phyloP scores from a whole-genome alignment of 106 monocot species.

The Dioscorea alata region DNA sequence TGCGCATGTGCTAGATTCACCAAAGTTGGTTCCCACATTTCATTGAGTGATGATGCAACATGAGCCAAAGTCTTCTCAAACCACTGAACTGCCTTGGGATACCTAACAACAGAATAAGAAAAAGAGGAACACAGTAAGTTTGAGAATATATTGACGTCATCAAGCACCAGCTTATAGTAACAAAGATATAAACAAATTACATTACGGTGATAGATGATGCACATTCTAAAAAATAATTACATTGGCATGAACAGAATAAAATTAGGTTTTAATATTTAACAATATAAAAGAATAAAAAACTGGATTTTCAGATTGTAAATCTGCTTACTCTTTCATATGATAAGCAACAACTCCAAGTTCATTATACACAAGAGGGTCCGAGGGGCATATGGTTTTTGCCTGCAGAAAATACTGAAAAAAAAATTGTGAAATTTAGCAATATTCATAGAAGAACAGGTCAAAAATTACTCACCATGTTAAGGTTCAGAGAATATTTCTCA shows the following conservation, averaged over 20 bases:
- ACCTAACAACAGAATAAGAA: slow-evolving; percentile 41
- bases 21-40: slow-evolving; percentile 96
- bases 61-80: slow-evolving; percentile 74
- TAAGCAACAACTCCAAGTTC: slow-evolving; percentile 99
- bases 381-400: slow-evolving; percentile 80
- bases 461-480: no score
- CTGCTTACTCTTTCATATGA: slow-evolving; percentile 93
- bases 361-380: slow-evolving; percentile 93
- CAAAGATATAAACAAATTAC: no score
- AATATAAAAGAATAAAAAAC: no score
- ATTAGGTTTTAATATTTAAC: no score
- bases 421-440: not conserved
- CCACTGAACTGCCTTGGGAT: slow-evolving; percentile 76
- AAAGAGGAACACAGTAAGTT: not conserved
- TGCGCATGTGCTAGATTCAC: slow-evolving; percentile 87
- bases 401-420: slow-evolving; percentile 74
- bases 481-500: no score
- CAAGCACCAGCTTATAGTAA: no score
- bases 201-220: no score
- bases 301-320: not conserved
- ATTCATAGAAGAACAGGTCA: no score
- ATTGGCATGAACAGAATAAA: no score
- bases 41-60: slow-evolving; percentile 66
- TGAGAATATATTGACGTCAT: not conserved
- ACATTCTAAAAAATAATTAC: no score